A percentile compares a stretch with the other conserved stretches of the same genome.
Evolutionary conservation across 1,139 yeast genomes (phyloP).

Genomic region (Nakaseomyces glabratus): DNA sequence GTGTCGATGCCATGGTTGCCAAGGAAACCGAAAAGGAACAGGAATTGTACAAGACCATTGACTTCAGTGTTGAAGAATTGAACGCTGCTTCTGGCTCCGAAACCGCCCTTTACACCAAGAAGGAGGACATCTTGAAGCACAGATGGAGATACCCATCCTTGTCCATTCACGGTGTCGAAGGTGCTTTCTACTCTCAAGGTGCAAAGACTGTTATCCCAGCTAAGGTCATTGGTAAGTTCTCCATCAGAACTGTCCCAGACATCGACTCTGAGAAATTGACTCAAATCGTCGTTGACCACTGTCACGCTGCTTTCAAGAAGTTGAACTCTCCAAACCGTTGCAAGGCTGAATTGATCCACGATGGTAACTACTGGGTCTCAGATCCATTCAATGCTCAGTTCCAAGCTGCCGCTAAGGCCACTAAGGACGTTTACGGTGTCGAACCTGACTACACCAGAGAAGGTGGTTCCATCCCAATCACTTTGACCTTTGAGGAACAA

Average conservation of each 20-base stretch:
- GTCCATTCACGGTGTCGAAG: conserved; percentile 94
- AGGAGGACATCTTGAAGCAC: conserved; percentile 84
- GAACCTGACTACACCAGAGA: conserved; percentile 97
- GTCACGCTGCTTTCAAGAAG: conserved; percentile 53
- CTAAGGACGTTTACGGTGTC: conserved; percentile 86
- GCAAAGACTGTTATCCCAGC: conserved; percentile 98
- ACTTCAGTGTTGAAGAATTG: conserved; percentile 74
- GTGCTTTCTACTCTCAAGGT: conserved; percentile 91
- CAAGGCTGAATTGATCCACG: conserved; percentile 74
- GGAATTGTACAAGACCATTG: conserved; percentile 72
- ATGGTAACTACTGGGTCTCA: conserved; percentile 92
- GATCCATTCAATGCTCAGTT: conserved; percentile 90
- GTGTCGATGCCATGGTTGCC: conserved; percentile 89
- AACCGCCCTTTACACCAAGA: conserved; percentile 67
- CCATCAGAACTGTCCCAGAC: conserved; percentile 94
- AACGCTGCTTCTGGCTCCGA: conserved; percentile 83
- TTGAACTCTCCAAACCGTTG: conserved; percentile 69
- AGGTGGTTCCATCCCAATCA: conserved; percentile 97
- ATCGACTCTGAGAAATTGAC: conserved; percentile 76
- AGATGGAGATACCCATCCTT: conserved; percentile 98
- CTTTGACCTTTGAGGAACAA: conserved; percentile 81
- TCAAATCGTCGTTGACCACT: conserved; percentile 62
- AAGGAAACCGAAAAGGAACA: conserved; percentile 78
- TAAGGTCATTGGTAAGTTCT: conserved; percentile 85
- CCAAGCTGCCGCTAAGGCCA: conserved; percentile 90